A percentile compares a stretch with the other conserved stretches of the same genome.
phyloP scores from a whole-genome alignment of 2,329 filamentous ascomycete species.

The Fusarium dlaminii region DNA sequence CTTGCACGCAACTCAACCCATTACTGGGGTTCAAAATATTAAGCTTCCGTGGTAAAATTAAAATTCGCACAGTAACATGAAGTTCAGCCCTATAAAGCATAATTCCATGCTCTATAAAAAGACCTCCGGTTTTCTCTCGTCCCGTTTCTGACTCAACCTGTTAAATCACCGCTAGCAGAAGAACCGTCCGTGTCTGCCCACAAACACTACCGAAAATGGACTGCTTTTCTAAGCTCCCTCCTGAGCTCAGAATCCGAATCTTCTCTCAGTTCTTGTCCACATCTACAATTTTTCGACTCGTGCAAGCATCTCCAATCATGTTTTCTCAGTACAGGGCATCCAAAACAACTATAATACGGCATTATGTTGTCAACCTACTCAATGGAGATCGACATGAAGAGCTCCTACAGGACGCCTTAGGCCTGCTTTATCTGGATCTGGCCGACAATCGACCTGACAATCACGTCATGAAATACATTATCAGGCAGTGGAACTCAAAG shows the following conservation, averaged over 20 bases:
- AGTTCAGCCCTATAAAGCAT: background rate
- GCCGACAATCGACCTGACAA: background rate
- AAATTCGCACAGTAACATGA: background rate
- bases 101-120: background rate
- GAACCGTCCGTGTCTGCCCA: background rate
- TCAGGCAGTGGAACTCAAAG: background rate
- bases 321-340: background rate
- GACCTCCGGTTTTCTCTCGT: background rate
- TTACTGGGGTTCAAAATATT: background rate
- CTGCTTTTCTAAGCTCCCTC: background rate
- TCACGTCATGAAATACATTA: background rate
- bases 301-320: background rate
- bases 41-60: background rate
- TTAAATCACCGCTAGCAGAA: background rate
- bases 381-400: background rate
- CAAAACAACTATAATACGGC: background rate
- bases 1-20: background rate
- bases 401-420: background rate
- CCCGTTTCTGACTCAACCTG: accelerated
- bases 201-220: background rate
- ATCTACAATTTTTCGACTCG: background rate
- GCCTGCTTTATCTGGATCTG: background rate
- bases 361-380: background rate
- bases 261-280: background rate
- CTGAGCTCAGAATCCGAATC: background rate